Evolutionary conservation across 305 asterid species (phyloP).

Genomic region (Plantago coronopus): DNA sequence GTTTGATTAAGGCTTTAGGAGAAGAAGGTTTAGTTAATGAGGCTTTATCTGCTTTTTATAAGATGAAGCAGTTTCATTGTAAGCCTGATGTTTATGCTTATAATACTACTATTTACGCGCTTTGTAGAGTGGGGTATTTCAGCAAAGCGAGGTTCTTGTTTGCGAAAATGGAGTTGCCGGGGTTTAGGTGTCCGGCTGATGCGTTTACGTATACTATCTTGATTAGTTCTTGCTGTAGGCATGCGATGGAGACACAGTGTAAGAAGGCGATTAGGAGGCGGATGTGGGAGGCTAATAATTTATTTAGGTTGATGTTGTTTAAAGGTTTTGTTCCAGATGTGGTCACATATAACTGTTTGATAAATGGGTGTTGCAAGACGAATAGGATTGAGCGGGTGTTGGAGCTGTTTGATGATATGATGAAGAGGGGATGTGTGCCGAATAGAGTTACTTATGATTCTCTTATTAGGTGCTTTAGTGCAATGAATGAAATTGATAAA

Average conservation of each 20-base stretch:
- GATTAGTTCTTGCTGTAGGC: constrained; percentile 71
- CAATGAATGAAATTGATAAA: constrained; percentile 67
- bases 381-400: constrained; percentile 70
- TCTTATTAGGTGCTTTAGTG: constrained; percentile 71
- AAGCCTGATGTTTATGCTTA: constrained; percentile 71
- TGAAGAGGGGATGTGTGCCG: constrained; percentile 54
- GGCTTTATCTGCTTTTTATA: constrained; percentile 63
- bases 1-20: constrained; percentile 72
- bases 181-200: constrained; percentile 71
- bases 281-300: constrained; percentile 84
- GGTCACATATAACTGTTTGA: constrained; percentile 79
- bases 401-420: constrained; percentile 81
- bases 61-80: constrained; percentile 81
- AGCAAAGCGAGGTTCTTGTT: constrained; percentile 65
- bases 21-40: constrained; percentile 77
- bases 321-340: constrained; percentile 80
- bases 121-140: constrained; percentile 73
- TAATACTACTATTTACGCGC: constrained; percentile 58
- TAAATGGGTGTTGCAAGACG: constrained; percentile 86
- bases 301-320: constrained; percentile 71
- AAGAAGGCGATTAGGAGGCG: constrained; percentile 78
- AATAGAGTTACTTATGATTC: constrained; percentile 72
- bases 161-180: constrained; percentile 81
- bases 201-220: constrained; percentile 68
- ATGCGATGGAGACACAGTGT: constrained; percentile 62